Base-by-base conservation (phyloP, 192 early-diverging fungal genomes). In the Coemansia sp. region DNA sequence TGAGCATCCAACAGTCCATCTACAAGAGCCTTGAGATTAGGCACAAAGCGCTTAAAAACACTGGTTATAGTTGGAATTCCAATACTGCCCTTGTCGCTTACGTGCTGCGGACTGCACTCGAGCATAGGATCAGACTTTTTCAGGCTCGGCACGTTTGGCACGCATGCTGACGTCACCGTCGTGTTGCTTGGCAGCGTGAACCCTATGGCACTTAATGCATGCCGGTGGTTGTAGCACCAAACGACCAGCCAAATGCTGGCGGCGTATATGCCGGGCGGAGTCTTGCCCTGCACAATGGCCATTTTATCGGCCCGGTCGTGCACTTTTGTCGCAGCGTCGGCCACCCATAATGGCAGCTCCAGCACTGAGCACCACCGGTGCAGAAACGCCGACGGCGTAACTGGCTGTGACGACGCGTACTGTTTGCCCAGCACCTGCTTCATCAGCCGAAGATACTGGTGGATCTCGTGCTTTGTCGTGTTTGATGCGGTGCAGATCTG, bases 361-460 rank as follows among this genome's bases (percentile, higher is more conserved):
- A 88, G 52, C 10, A 82, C 83, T 21, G 83, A 60, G 69, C 85
- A 87, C 87, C 86, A 87, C 1, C 82, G 86, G 45, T 80, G 80
- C 17, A 77, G 51, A 38, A 67, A 82, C 47, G 69, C 66, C 38
- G 59, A 45, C 23, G 64, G 74, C 75, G 71, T 75, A 69, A 84
- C 83, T 25, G 69, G 72, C 74, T 27, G 78, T 56, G 60, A 77
- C 68, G 24, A 69, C 22, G 80, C 67, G 27, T 82, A 83, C 57
- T 84, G 75, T 22, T 17, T 60, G 25, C 60, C 67, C 38, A 88
- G 76, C 25, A 87, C 82, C 45, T 82, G 75, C 21, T 72, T 75
- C 87, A 88, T 87, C 59, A 88, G 68, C 2, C 83, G 82, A 65
- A 87, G 85, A 67, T 88, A 88, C 59, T 80, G 71, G 3, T 86